Conservation (phyloP, 1,139 yeast genomes). For the Sugiyamaella sp. region DNA sequence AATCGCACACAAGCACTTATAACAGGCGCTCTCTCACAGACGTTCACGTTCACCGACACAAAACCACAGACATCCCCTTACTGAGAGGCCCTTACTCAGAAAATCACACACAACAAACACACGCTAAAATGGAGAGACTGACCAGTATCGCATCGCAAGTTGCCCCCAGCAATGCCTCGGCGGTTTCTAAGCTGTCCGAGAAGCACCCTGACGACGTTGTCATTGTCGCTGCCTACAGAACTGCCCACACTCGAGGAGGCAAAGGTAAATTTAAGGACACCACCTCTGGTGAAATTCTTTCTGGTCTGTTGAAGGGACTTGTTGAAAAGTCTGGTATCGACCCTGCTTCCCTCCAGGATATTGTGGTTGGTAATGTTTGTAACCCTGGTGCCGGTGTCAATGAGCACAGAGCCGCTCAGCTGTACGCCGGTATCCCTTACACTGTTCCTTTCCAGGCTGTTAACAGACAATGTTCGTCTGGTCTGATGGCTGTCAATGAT, state of each 20-base stretch:
- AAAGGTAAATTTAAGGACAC: slow-evolving; percentile 80
- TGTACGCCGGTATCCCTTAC: slow-evolving; percentile 73
- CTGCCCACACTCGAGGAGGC: slow-evolving; percentile 86
- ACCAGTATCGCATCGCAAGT: slow-evolving; percentile 39
- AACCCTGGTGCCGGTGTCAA: slow-evolving; percentile 91
- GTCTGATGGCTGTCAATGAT: slow-evolving; percentile 85
- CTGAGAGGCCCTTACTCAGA: no score
- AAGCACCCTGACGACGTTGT: slow-evolving; percentile 87
- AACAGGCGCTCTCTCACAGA: neutral
- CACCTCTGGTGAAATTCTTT: slow-evolving; percentile 70
- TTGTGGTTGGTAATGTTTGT: slow-evolving; percentile 85
- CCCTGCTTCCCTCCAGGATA: slow-evolving; percentile 71
- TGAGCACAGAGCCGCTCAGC: slow-evolving; percentile 80
- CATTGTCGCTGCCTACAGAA: slow-evolving; percentile 83
- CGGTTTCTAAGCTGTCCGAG: slow-evolving; percentile 47
- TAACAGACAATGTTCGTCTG: slow-evolving; percentile 95
- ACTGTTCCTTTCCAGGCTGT: slow-evolving; percentile 76
- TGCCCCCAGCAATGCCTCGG: slow-evolving; percentile 39
- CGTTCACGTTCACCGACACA: neutral
- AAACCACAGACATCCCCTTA: neutral
- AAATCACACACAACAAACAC: neutral
- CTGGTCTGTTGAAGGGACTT: slow-evolving; percentile 64
- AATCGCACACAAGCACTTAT: no score
- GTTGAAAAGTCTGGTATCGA: slow-evolving; percentile 63
- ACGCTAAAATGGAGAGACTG: slow-evolving; percentile 43